Percentiles rank a stretch among this genome's conserved stretches.
Conservation (phyloP, 371 early-diverging fungal genomes). For the Apophysomyces sp. region DNA sequence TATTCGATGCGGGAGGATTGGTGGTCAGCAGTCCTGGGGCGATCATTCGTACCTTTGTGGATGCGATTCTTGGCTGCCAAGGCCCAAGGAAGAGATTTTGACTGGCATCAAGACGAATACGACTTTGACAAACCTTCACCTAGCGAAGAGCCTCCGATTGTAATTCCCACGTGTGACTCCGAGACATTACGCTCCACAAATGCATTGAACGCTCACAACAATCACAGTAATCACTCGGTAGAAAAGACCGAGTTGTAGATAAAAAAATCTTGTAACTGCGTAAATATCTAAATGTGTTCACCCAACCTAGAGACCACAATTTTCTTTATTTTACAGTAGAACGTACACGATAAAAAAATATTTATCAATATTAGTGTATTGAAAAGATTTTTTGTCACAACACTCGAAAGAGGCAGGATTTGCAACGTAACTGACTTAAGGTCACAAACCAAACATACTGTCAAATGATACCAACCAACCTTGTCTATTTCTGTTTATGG, state of each 20-base stretch:
- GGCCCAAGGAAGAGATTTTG: conserved; percentile 22
- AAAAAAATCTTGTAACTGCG: background rate
- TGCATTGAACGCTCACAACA: background rate
- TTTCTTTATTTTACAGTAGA: too few relatives aligned
- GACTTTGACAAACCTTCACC: conserved; percentile 15
- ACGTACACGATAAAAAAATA: too few relatives aligned
- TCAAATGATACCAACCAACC: too few relatives aligned
- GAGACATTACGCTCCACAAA: background rate
- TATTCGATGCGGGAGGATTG: conserved; percentile 37
- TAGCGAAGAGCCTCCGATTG: background rate
- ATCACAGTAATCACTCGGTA: background rate
- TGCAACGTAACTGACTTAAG: too few relatives aligned
- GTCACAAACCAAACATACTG: too few relatives aligned
- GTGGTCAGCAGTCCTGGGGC: conserved; percentile 35
- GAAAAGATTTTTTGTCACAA: too few relatives aligned
- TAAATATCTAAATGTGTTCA: background rate
- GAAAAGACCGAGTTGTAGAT: background rate
- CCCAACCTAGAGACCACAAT: background rate
- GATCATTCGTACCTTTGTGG: conserved; percentile 32
- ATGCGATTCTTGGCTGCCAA: conserved; percentile 32
- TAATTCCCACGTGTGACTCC: background rate
- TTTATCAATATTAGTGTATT: too few relatives aligned
- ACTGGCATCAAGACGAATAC: conserved; percentile 29
- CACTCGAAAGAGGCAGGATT: too few relatives aligned
- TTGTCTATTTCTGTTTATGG: too few relatives aligned